Conservation (phyloP, 768 basidiomycete species). For the Rhizopogon roseolus region DNA sequence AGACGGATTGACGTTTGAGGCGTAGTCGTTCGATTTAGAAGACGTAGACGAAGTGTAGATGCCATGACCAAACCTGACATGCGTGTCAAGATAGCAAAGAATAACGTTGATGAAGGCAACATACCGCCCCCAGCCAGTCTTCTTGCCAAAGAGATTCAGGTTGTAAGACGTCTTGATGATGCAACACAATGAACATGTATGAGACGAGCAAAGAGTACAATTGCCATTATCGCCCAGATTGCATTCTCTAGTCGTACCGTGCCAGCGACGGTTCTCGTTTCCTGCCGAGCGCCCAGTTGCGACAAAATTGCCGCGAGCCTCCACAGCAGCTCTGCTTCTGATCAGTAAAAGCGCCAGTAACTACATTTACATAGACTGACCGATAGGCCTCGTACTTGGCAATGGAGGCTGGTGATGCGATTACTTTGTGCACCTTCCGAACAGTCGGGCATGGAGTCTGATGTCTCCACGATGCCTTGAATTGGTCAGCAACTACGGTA, state of each 20-base stretch:
- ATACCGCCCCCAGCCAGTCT: slow-evolving; percentile 69
- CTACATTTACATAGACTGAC: slow-evolving; percentile 27
- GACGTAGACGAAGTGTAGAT: slow-evolving; percentile 76
- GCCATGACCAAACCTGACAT: slow-evolving; percentile 57
- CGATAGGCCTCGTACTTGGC: slow-evolving; percentile 58
- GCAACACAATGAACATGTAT: slow-evolving; percentile 56
- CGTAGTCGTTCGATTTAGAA: slow-evolving; percentile 78
- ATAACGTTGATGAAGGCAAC: slow-evolving; percentile 5
- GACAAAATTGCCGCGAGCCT: slow-evolving; percentile 55
- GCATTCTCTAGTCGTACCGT: slow-evolving; percentile 65
- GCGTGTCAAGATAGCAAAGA: not conserved
- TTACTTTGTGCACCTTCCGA: slow-evolving; percentile 59
- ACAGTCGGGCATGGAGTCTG: slow-evolving; percentile 53
- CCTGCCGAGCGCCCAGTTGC: slow-evolving; percentile 51
- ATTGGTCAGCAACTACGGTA: slow-evolving; percentile 53
- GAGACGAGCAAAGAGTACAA: slow-evolving; percentile 43
- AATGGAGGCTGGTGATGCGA: slow-evolving; percentile 42
- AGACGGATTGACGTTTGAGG: slow-evolving; percentile 51
- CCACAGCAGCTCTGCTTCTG: slow-evolving; percentile 46
- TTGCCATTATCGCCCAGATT: slow-evolving; percentile 60
- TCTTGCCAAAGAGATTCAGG: slow-evolving; percentile 58
- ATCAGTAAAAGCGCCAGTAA: not conserved
- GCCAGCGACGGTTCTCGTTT: slow-evolving; percentile 74
- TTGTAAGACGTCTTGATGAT: slow-evolving; percentile 65
- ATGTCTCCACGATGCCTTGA: slow-evolving; percentile 68